Evolutionary conservation across 495 filamentous ascomycete species (phyloP).

Genomic region (Evansstolkia leycettana): DNA sequence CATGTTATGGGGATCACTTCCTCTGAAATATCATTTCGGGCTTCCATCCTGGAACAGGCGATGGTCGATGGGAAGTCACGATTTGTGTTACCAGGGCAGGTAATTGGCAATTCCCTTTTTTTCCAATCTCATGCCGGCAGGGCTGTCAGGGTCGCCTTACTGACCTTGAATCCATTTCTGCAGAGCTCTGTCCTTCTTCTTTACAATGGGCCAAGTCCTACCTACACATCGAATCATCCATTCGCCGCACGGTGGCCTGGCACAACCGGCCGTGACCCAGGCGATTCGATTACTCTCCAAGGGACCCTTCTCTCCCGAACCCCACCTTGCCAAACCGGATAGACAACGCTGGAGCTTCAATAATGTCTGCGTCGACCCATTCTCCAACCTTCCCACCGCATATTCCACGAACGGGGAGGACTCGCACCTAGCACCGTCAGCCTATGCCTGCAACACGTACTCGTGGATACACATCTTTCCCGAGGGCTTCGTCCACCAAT

Average conservation of each 20-base stretch:
- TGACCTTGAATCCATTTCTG: constrained; percentile 8
- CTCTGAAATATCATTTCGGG: constrained; percentile 52
- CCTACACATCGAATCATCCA: constrained; percentile 74
- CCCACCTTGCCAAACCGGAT: constrained; percentile 22
- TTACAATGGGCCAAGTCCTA: constrained; percentile 74
- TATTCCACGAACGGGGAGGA: constrained; percentile 43
- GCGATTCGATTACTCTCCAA: constrained; percentile 72
- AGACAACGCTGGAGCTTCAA: constrained; percentile 24
- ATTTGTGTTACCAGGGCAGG: constrained; percentile 61
- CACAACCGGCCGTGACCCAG: constrained; percentile 80
- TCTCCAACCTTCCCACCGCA: constrained; percentile 33
- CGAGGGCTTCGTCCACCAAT: constrained; percentile 87
- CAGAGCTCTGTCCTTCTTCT: constrained; percentile 55
- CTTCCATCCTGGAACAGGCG: constrained; percentile 53
- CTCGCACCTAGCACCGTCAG: constrained; percentile 41
- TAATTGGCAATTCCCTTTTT: constrained; percentile 4
- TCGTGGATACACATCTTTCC: constrained; percentile 93
- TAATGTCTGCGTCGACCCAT: constrained; percentile 36
- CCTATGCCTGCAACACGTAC: constrained; percentile 49
- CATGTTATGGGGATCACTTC: constrained; percentile 80
- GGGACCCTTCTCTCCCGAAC: constrained; percentile 37
- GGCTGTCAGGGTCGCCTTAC: too few relatives aligned
- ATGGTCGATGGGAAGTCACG: constrained; percentile 82
- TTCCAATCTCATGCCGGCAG: too few relatives aligned
- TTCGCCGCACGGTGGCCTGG: constrained; percentile 57